Conservation (phyloP, 2,329 filamentous ascomycete species). For the Bipolaris bicolor region DNA sequence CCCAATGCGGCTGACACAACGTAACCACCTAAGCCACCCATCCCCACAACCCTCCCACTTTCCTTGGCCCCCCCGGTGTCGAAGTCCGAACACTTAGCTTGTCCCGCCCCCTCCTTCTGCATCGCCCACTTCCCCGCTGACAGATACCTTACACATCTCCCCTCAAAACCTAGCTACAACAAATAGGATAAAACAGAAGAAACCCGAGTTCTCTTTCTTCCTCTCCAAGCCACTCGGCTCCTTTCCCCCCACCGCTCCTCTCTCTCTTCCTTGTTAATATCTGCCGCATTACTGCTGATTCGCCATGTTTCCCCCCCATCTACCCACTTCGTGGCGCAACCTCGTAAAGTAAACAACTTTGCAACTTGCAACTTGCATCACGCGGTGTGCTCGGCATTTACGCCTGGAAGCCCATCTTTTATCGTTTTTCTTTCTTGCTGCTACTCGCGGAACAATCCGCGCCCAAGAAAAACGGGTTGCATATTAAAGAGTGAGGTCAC, state of each 20-base stretch:
- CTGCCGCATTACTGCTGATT: slow-evolving; percentile 16
- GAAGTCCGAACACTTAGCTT: neutral
- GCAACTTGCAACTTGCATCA: neutral
- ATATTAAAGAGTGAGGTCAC: slow-evolving; percentile 11
- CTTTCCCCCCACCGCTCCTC: neutral
- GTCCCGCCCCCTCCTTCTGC: neutral
- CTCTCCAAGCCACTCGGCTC: neutral
- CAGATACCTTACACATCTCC: slow-evolving; percentile 4
- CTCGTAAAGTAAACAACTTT: neutral
- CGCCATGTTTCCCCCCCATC: slow-evolving; percentile 21
- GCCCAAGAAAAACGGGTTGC: neutral
- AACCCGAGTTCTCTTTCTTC: no score
- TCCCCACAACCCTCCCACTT: neutral
- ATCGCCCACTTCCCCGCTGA: neutral
- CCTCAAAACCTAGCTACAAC: no score
- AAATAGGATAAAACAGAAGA: slow-evolving; percentile 9
- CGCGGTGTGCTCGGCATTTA: neutral
- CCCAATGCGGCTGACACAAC: neutral
- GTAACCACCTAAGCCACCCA: neutral
- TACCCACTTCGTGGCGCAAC: slow-evolving; percentile 18
- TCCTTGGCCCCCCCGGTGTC: neutral
- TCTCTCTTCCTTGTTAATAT: neutral
- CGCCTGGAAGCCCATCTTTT: neutral
- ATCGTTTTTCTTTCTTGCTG: neutral
- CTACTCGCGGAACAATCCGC: neutral